These are phyloP conservation scores for Epicoccum nigrum DNA, from an alignment of 2,329 filamentous ascomycete genomes.

Conservation along the genomic window DNA sequence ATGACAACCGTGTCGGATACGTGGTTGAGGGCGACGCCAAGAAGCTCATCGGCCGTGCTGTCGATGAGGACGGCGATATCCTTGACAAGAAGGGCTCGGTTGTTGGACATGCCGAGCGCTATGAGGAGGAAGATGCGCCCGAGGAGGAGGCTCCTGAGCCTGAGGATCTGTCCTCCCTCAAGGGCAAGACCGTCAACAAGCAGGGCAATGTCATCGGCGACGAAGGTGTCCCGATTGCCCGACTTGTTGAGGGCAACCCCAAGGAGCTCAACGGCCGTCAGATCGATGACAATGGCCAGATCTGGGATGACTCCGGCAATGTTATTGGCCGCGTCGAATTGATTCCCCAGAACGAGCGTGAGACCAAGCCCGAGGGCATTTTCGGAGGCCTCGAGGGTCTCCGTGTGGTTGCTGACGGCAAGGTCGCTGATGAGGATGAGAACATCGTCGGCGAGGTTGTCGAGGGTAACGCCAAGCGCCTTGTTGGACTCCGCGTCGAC, in stretches of 20 bases:
- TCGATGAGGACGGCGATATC: slow-evolving; percentile 61
- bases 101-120: slow-evolving; percentile 59
- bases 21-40: slow-evolving; percentile 58
- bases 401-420: slow-evolving; percentile 55
- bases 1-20: slow-evolving; percentile 57
- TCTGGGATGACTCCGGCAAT: slow-evolving; percentile 75
- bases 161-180: slow-evolving; percentile 53
- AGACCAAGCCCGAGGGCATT: slow-evolving; percentile 57
- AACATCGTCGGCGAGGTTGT: slow-evolving; percentile 60
- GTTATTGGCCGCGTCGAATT: slow-evolving; percentile 72
- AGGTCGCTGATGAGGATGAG: slow-evolving; percentile 57
- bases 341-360: slow-evolving; percentile 68
- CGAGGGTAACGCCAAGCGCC: slow-evolving; percentile 65
- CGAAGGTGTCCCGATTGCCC: slow-evolving; percentile 61
- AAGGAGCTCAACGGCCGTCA: slow-evolving; percentile 70
- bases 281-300: slow-evolving; percentile 73
- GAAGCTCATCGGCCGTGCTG: slow-evolving; percentile 57
- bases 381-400: slow-evolving; percentile 58
- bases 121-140: slow-evolving; percentile 66
- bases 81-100: slow-evolving; percentile 61
- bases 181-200: slow-evolving; percentile 58
- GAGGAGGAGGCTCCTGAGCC: slow-evolving; percentile 50
- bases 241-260: slow-evolving; percentile 70
- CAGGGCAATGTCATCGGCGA: slow-evolving; percentile 58
- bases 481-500: slow-evolving; percentile 64